These are phyloP conservation scores for Cercospora zeae-maydis DNA, from an alignment of 2,329 filamentous ascomycete genomes.

Conservation along the genomic window DNA sequence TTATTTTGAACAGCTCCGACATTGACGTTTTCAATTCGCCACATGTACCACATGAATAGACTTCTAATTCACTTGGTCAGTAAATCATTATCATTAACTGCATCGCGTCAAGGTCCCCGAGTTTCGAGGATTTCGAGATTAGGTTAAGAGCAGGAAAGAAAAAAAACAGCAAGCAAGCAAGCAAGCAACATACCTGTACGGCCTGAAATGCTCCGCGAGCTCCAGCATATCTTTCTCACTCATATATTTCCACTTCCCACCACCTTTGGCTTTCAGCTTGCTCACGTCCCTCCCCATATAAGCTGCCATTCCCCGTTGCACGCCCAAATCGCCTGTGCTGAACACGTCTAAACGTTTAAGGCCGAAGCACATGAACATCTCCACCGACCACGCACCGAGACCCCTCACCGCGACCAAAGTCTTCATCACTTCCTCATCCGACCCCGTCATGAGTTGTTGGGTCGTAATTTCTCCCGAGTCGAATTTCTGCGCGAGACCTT, in stretches of 20 bases:
- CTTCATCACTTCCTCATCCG: conserved; percentile 81
- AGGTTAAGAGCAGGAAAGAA: neutral
- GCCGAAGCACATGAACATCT: conserved; percentile 98
- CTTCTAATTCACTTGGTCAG: conserved; percentile 51
- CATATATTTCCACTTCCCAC: conserved; percentile 98
- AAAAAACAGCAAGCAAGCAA: neutral
- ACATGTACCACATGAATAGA: conserved; percentile 99
- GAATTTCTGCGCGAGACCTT: conserved; percentile 81
- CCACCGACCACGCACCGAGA: conserved; percentile 83
- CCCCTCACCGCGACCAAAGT: conserved; percentile 82
- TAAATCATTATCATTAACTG: neutral
- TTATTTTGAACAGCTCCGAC: conserved; percentile 25
- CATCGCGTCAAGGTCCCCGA: neutral
- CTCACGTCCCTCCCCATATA: conserved; percentile 78
- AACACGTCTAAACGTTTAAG: conserved; percentile 94
- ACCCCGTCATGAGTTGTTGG: conserved; percentile 69
- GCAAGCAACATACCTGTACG: conserved; percentile 71
- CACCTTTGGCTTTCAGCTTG: conserved; percentile 74
- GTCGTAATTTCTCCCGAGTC: conserved; percentile 69
- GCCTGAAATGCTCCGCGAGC: conserved; percentile 72
- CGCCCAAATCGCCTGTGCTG: conserved; percentile 83
- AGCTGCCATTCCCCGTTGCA: conserved; percentile 91
- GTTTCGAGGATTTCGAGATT: neutral
- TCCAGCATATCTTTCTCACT: conserved; percentile 86
- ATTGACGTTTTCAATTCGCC: conserved; percentile 48